Percentiles rank a stretch among this genome's conserved stretches.
Evolutionary conservation across 345 rosid species (phyloP).

Genomic region (Linum trigynum): DNA sequence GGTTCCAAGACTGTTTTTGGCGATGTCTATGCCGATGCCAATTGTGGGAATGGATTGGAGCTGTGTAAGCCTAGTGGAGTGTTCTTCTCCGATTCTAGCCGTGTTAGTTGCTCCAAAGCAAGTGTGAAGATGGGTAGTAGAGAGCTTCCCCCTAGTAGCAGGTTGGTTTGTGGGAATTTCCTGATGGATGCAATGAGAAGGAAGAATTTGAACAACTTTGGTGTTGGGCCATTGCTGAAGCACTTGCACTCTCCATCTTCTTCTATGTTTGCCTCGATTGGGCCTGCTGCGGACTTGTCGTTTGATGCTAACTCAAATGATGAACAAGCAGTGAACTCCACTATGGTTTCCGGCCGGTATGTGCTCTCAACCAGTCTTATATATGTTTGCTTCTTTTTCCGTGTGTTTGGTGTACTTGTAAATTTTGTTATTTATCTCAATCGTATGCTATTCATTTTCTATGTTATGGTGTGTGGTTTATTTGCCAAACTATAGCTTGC

Average conservation of each 20-base stretch:
- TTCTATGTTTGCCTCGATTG: slow-evolving; percentile 29
- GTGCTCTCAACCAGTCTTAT: slow-evolving; percentile 16
- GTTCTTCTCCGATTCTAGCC: slow-evolving; percentile 35
- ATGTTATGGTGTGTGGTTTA: background rate
- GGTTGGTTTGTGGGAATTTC: slow-evolving; percentile 36
- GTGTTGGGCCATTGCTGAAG: slow-evolving; percentile 26
- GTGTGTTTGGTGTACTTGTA: slow-evolving; percentile 3
- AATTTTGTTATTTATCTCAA: background rate
- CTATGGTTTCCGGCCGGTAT: slow-evolving; percentile 38
- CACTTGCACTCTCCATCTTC: slow-evolving; percentile 31
- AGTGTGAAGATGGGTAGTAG: slow-evolving; percentile 41
- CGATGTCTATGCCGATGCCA: slow-evolving; percentile 51
- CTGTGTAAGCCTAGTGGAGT: slow-evolving; percentile 46
- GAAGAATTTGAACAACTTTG: slow-evolving; percentile 16
- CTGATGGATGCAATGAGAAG: slow-evolving; percentile 24
- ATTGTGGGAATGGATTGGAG: slow-evolving; percentile 47
- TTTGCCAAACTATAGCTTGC: background rate
- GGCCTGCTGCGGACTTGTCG: slow-evolving; percentile 55
- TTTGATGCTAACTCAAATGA: slow-evolving; percentile 46
- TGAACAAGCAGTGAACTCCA: slow-evolving; percentile 29
- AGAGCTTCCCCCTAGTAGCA: slow-evolving; percentile 20
- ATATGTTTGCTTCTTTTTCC: background rate
- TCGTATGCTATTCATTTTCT: background rate
- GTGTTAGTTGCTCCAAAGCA: slow-evolving; percentile 29
- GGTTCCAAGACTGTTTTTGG: slow-evolving; percentile 58